Conservation (phyloP, 2,329 filamentous ascomycete species). For the Sporothrix brasiliensis region DNA sequence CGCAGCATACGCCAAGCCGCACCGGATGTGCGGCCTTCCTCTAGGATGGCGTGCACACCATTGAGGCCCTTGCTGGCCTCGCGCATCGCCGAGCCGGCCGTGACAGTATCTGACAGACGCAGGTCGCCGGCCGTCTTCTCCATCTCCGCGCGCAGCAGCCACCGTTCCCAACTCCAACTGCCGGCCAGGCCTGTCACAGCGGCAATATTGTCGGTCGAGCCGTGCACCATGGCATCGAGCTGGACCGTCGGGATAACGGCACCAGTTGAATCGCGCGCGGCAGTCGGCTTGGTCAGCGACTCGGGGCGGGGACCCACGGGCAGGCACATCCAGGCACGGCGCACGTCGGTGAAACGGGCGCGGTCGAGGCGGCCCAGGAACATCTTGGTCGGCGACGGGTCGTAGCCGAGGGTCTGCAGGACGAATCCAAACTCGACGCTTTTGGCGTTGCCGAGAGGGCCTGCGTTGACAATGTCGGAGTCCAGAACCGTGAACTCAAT, state of each 20-base stretch:
- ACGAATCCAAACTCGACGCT: slow-evolving; percentile 91
- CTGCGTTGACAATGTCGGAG: slow-evolving; percentile 84
- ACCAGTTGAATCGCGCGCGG: slow-evolving; percentile 41
- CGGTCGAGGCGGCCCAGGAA: slow-evolving; percentile 75
- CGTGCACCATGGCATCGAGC: slow-evolving; percentile 65
- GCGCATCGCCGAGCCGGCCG: slow-evolving; percentile 54
- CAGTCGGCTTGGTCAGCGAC: slow-evolving; percentile 46
- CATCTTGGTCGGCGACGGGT: slow-evolving; percentile 77
- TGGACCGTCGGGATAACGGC: slow-evolving; percentile 52
- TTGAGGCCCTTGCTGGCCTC: slow-evolving; percentile 64
- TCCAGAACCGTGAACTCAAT: slow-evolving; percentile 90
- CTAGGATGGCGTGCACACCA: slow-evolving; percentile 62
- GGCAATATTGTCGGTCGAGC: slow-evolving; percentile 71
- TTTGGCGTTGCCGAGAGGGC: slow-evolving; percentile 76
- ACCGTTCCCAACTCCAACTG: slow-evolving; percentile 93
- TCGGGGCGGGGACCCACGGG: slow-evolving; percentile 68
- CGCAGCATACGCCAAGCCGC: slow-evolving; percentile 64
- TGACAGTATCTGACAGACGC: slow-evolving; percentile 57
- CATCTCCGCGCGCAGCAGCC: slow-evolving; percentile 84
- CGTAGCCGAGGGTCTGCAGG: slow-evolving; percentile 86
- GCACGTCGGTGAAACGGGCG: slow-evolving; percentile 77
- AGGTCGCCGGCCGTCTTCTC: slow-evolving; percentile 75
- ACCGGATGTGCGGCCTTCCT: slow-evolving; percentile 63
- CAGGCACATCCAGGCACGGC: slow-evolving; percentile 84
- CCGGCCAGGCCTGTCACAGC: slow-evolving; percentile 80